phyloP scores from a whole-genome alignment of 495 filamentous ascomycete genomes.

The Pyrenula massariospora region DNA sequence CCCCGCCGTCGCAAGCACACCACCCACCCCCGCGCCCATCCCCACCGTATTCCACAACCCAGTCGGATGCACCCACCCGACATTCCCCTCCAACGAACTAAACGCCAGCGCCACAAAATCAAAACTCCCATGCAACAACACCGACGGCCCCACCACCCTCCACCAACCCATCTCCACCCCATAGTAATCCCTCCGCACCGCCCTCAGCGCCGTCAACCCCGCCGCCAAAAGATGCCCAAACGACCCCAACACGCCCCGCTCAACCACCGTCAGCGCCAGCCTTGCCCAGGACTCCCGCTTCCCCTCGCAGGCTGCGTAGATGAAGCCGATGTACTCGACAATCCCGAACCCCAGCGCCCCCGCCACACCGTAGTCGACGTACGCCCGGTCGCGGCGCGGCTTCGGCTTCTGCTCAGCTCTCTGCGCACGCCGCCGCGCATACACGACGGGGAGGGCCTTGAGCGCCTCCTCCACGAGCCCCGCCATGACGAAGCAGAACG shows the following conservation, averaged over 20 bases:
- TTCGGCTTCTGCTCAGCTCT: neutral
- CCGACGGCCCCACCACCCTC: neutral
- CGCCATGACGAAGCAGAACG: slow-evolving; percentile 6
- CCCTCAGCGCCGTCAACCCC: slow-evolving; percentile 9
- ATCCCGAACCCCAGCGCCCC: slow-evolving; percentile 11
- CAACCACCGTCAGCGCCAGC: slow-evolving; percentile 5
- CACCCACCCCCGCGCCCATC: neutral
- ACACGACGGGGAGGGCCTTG: slow-evolving; percentile 11
- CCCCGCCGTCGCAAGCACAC: neutral
- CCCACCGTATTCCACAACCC: neutral
- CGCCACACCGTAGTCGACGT: slow-evolving; percentile 10
- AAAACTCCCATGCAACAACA: slow-evolving; percentile 9
- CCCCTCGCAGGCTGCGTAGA: neutral
- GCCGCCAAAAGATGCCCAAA: slow-evolving; percentile 9
- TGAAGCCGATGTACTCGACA: slow-evolving; percentile 8
- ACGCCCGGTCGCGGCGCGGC: slow-evolving; percentile 7
- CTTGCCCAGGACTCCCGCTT: neutral
- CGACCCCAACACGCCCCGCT: slow-evolving; percentile 8
- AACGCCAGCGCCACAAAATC: slow-evolving; percentile 8
- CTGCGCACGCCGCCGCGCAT: slow-evolving; percentile 5
- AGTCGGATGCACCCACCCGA: slow-evolving; percentile 15
- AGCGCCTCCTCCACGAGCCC: slow-evolving; percentile 11
- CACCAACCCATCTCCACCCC: slow-evolving; percentile 1
- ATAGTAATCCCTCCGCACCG: slow-evolving; percentile 11
- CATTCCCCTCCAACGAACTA: slow-evolving; percentile 14